phyloP scores from a whole-genome alignment of 306 rosid genomes.

The Prinsepia uniflora region DNA sequence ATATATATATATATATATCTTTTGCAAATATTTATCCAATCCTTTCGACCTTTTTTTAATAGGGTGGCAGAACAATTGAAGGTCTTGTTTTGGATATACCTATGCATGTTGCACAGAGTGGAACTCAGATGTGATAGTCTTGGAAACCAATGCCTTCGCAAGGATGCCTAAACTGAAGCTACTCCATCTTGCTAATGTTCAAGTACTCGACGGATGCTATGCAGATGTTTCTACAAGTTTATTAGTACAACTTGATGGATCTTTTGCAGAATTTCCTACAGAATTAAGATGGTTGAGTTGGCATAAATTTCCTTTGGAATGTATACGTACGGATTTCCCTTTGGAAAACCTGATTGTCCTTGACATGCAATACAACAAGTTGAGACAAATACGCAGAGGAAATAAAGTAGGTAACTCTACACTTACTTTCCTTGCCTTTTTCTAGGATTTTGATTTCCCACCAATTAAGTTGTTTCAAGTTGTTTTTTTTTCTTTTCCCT shows the following conservation, averaged over 20 bases:
- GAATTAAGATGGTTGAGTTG: background rate
- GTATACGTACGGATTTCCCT: background rate
- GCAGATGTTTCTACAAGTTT: too few species aligned
- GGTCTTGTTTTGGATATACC: background rate
- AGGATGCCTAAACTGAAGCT: background rate
- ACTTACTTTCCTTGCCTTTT: background rate
- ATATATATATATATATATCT: background rate
- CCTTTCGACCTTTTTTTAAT: background rate
- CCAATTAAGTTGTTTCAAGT: background rate
- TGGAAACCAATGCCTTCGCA: background rate
- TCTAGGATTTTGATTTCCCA: background rate
- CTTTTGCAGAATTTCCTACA: background rate
- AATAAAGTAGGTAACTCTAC: background rate
- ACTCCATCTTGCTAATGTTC: background rate
- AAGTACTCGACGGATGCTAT: too few species aligned
- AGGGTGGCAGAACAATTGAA: background rate
- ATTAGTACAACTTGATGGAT: background rate
- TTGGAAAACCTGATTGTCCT: conserved; percentile 4
- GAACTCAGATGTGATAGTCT: background rate
- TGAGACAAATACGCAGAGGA: background rate
- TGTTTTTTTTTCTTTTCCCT: background rate
- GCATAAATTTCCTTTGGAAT: background rate
- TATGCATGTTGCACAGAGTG: background rate
- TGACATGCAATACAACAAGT: conserved; percentile 5
- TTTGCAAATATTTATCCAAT: too few species aligned